Evolutionary conservation across 2,329 filamentous ascomycete genomes (phyloP).

Genomic region (Pseudogymnoascus sp.): DNA sequence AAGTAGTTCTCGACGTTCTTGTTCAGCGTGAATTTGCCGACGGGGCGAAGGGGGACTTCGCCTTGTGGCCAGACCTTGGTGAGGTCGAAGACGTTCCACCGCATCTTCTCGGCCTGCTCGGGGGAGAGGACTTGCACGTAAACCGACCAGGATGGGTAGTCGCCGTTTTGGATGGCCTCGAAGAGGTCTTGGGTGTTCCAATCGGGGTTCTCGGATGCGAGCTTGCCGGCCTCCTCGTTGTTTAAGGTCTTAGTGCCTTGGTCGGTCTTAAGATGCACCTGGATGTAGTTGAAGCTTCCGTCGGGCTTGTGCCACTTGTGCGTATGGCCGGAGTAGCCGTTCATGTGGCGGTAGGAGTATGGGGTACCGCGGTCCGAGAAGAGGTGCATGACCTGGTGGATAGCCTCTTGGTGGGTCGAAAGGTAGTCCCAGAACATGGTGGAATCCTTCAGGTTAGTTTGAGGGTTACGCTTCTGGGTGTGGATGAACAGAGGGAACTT

Average conservation of each 20-base stretch:
- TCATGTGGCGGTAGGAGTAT: constrained; percentile 59
- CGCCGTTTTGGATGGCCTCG: constrained; percentile 53
- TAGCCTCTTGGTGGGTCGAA: constrained; percentile 53
- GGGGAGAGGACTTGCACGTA: constrained; percentile 58
- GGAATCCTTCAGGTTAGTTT: constrained; percentile 63
- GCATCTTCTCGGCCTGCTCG: constrained; percentile 53
- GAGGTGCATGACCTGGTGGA: constrained; percentile 59
- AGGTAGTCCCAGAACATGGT: constrained; percentile 37
- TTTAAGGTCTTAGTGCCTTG: constrained; percentile 56
- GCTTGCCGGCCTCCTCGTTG: constrained; percentile 50
- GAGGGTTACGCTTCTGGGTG: constrained; percentile 69
- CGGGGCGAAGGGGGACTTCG: constrained; percentile 53
- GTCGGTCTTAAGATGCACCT: constrained; percentile 58
- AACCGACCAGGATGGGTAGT: constrained; percentile 60
- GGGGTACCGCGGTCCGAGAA: constrained; percentile 62
- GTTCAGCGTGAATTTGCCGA: constrained; percentile 59
- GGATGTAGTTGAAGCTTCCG: constrained; percentile 58
- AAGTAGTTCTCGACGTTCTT: constrained; percentile 57
- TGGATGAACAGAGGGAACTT: constrained; percentile 74
- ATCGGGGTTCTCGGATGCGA: constrained; percentile 54
- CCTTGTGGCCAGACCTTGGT: constrained; percentile 64
- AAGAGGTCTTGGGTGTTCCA: constrained; percentile 58
- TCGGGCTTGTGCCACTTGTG: constrained; percentile 61
- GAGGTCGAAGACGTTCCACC: constrained; percentile 60
- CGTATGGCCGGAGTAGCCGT: constrained; percentile 61